Conservation (phyloP, 192 early-diverging fungal species). For the Cladochytrium replicatum region DNA sequence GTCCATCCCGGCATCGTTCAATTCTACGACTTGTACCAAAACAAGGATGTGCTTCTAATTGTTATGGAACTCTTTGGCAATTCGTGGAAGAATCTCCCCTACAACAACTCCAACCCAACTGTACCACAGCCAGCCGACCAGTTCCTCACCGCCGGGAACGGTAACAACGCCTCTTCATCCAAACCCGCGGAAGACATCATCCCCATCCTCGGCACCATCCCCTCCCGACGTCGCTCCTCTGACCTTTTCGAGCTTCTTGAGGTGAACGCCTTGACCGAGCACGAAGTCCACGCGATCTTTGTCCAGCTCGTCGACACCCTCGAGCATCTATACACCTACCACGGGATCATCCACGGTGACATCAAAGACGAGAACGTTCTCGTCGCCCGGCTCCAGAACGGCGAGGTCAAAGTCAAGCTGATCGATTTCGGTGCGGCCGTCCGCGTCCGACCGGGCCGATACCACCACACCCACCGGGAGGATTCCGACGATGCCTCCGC, state of each 20-base stretch:
- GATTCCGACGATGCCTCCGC: slow-evolving; percentile 14
- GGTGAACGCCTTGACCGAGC: slow-evolving; percentile 31
- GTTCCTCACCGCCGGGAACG: slow-evolving; percentile 14
- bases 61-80: slow-evolving; percentile 61
- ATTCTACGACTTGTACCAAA: slow-evolving; percentile 44
- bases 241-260: slow-evolving; percentile 63
- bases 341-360: slow-evolving; percentile 49
- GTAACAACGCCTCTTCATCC: slow-evolving; percentile 3
- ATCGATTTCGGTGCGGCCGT: slow-evolving; percentile 63
- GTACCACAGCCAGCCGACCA: slow-evolving; percentile 22
- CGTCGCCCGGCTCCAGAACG: slow-evolving; percentile 16
- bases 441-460: slow-evolving; percentile 4
- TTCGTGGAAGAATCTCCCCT: slow-evolving; percentile 35
- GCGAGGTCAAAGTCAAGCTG: slow-evolving; percentile 45
- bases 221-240: slow-evolving; percentile 42
- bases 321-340: slow-evolving; percentile 28
- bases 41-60: slow-evolving; percentile 41
- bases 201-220: slow-evolving; percentile 1
- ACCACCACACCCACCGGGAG: slow-evolving; percentile 24
- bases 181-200: not conserved
- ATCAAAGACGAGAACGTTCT: slow-evolving; percentile 66
- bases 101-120: slow-evolving; percentile 5
- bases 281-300: slow-evolving; percentile 44
- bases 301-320: slow-evolving; percentile 46
- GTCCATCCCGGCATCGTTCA: slow-evolving; percentile 42